Base-by-base conservation (phyloP, 768 basidiomycete genomes). In the Leccinum incarnatum region DNA sequence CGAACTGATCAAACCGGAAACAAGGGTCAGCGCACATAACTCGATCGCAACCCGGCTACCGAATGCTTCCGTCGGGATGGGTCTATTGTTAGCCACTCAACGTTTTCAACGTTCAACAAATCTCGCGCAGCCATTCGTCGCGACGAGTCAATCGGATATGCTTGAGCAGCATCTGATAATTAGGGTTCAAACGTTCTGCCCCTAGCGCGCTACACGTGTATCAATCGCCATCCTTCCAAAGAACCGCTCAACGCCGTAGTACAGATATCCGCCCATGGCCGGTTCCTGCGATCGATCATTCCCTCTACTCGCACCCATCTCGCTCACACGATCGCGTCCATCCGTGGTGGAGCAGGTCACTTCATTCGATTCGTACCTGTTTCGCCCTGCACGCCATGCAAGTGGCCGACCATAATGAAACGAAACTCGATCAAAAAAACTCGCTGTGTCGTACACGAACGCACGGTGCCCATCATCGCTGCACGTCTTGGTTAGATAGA, bases 181-280 rank as follows among this genome's bases (percentile, higher is more conserved):
- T 30, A 64, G 62, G 53, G 62, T 53, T 29, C 47, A 14, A 54
- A 52, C 63, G 53, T 52, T 65, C 53, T 15, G 32, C 34, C 32
- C 56, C 30, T 57, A 30, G 53, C 5, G 11, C 32, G 51, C 14
- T 14, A 61, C 65, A 67, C 65, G 65, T 67, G 65, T 32, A 57
- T 67, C 58, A 32, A 42, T 55, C 60, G 21, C 6, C 34, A 17
- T 53, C 46, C 34, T 30, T 23, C 27, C 21, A 14, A 48, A 63
- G 61, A 36, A 57, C 36, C 32, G n/a, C 19, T 53, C 50, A 49
- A 40, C 14, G 36, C 51, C 52, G 27, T 29, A 29, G 27, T 48
- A 30, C 56, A 25, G 30, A 15, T 14, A 36, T 65, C 49, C 19
- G 32, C 21, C 10, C 23, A 47, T 54, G 21, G 48, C 21, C 14